phyloP scores from a whole-genome alignment of 306 rosid species.

The Prunus padus region DNA sequence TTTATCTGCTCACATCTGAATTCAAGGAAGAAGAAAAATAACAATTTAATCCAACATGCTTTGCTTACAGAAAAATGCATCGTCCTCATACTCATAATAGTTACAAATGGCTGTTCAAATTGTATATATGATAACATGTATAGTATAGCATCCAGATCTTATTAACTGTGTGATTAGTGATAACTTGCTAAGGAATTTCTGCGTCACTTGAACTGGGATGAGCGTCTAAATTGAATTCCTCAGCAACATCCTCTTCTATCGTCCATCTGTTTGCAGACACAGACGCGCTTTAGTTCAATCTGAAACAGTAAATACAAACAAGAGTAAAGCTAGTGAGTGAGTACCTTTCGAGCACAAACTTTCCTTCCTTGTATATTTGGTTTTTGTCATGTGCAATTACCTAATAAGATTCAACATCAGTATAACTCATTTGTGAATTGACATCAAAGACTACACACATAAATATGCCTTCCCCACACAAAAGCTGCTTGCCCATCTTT shows the following conservation, averaged over 20 bases:
- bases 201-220: conserved; percentile 62
- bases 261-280: conserved; percentile 44
- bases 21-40: too few species aligned
- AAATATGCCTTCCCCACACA: not conserved
- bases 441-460: not conserved
- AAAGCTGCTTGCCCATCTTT: not conserved
- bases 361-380: conserved; percentile 79
- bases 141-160: conserved; percentile 32
- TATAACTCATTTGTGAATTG: conserved; percentile 1
- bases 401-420: conserved; percentile 37
- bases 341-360: conserved; percentile 84
- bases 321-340: not conserved
- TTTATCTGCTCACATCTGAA: too few species aligned
- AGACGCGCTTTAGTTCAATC: conserved; percentile 2
- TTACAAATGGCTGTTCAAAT: not conserved
- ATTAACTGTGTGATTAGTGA: conserved; percentile 5
- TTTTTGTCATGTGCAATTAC: conserved; percentile 67
- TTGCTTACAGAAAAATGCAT: too few species aligned
- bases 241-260: conserved; percentile 52
- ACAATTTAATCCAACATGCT: too few species aligned
- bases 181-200: conserved; percentile 52
- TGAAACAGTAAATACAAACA: not conserved
- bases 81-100: too few species aligned
- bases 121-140: conserved; percentile 1
- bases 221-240: conserved; percentile 59